A percentile compares a stretch with the other conserved stretches of the same genome.
These are phyloP conservation scores for Ganoderma lingzhi DNA, from an alignment of 1,284 basidiomycete species.

Conservation along the genomic window DNA sequence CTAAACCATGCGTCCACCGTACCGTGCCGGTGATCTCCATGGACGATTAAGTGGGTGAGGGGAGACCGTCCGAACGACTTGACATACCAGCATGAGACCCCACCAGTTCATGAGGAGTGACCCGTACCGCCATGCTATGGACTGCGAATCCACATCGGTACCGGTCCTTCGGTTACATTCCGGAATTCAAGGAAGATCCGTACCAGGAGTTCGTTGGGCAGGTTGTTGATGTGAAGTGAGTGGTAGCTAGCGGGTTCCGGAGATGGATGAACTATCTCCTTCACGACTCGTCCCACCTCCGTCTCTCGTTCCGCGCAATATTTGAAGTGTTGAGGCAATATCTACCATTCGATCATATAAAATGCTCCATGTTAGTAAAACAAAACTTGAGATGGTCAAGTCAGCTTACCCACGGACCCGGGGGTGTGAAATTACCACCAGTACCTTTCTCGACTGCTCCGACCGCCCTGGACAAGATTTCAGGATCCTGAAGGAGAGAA, in stretches of 20 bases:
- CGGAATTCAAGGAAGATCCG: neutral
- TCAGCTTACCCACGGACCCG: too few species aligned
- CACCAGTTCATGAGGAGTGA: neutral
- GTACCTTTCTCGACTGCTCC: too few species aligned
- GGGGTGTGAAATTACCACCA: too few species aligned
- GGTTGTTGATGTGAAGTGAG: too few species aligned
- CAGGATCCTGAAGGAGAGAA: too few species aligned
- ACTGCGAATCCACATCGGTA: neutral
- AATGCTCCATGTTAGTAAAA: too few species aligned
- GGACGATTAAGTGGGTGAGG: neutral
- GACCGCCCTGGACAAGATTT: too few species aligned
- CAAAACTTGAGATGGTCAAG: too few species aligned
- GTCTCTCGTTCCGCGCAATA: too few species aligned
- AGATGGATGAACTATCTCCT: neutral
- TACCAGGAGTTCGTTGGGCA: neutral
- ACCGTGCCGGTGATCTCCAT: neutral
- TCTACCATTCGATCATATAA: too few species aligned
- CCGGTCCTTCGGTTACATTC: neutral
- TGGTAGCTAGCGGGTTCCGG: neutral
- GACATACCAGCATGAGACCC: slow-evolving; percentile 20
- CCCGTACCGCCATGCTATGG: neutral
- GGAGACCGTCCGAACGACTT: neutral
- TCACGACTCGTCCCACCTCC: neutral
- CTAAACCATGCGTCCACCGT: neutral
- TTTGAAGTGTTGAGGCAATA: too few species aligned